These are phyloP conservation scores for Alternaria burnsii DNA, from an alignment of 2,329 filamentous ascomycete species.

Conservation along the genomic window DNA sequence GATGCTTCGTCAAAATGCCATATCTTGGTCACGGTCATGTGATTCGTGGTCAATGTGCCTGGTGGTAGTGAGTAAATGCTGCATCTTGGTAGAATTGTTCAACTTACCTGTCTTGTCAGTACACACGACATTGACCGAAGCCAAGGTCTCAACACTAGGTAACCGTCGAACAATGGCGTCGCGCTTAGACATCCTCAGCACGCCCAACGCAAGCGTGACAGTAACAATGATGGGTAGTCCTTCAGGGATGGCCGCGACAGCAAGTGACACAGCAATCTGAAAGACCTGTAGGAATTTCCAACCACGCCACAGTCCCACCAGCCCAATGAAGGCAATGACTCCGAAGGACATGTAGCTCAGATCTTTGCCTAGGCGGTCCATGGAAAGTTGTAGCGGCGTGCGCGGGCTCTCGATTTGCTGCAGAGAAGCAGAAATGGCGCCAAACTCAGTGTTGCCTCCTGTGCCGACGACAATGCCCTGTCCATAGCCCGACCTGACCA, in stretches of 20 bases:
- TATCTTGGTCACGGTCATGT: constrained; percentile 97
- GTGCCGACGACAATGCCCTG: constrained; percentile 98
- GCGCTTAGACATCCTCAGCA: constrained; percentile 93
- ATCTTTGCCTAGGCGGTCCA: constrained; percentile 97
- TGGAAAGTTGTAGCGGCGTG: constrained; percentile 91
- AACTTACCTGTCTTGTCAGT: constrained; percentile 88
- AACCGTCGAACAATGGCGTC: constrained; percentile 95
- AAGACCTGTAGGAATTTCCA: constrained; percentile 93
- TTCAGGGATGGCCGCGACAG: constrained; percentile 95
- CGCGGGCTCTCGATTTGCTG: constrained; percentile 95
- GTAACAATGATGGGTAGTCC: constrained; percentile 98
- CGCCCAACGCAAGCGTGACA: constrained; percentile 91
- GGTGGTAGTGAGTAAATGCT: constrained; percentile 6
- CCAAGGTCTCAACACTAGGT: constrained; percentile 95
- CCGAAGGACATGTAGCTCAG: constrained; percentile 96
- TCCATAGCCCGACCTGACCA: constrained; percentile 93
- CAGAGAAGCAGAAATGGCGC: constrained; percentile 91
- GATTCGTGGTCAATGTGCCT: constrained; percentile 94
- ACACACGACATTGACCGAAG: constrained; percentile 99
- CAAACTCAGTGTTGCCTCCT: constrained; percentile 92
- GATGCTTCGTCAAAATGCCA: constrained; percentile 83
- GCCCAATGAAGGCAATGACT: constrained; percentile 90
- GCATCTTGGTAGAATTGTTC: background rate
- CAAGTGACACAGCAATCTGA: constrained; percentile 94
- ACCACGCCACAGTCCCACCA: constrained; percentile 89